Percentiles rank a stretch among this genome's conserved stretches.
Evolutionary conservation across 139 green algal species (phyloP).

Genomic region (Coccomyxa sp.): DNA sequence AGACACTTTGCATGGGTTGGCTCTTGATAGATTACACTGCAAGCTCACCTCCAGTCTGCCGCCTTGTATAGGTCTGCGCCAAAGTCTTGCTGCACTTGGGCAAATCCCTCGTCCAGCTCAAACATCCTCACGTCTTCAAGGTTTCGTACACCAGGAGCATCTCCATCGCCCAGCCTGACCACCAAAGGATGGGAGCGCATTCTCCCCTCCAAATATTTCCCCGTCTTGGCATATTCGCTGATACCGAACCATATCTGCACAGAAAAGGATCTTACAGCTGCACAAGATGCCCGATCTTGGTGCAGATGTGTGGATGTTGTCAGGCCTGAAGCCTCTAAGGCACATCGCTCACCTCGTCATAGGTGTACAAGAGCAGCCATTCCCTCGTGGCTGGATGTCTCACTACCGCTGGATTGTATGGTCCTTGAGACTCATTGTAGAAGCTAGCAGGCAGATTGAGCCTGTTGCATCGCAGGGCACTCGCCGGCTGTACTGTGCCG

Average conservation of each 20-base stretch:
- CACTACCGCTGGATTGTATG: slow-evolving; percentile 1
- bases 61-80: slow-evolving; percentile 3
- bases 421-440: background rate
- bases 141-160: background rate
- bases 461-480: background rate
- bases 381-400: background rate
- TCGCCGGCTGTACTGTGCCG: background rate
- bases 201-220: background rate
- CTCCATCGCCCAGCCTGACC: background rate
- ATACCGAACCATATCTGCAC: background rate
- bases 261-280: background rate
- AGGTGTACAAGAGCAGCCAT: background rate
- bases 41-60: slow-evolving; percentile 1
- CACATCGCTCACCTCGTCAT: background rate
- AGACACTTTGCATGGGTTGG: too few species aligned
- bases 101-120: background rate
- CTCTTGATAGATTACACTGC: too few species aligned
- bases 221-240: background rate
- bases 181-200: slow-evolving; percentile 2
- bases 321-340: background rate
- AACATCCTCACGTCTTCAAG: background rate
- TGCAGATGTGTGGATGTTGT: background rate
- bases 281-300: background rate
- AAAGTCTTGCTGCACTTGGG: background rate
- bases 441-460: background rate